Evolutionary conservation across 2,329 filamentous ascomycete species (phyloP).

Genomic region (Aureobasidium lini): DNA sequence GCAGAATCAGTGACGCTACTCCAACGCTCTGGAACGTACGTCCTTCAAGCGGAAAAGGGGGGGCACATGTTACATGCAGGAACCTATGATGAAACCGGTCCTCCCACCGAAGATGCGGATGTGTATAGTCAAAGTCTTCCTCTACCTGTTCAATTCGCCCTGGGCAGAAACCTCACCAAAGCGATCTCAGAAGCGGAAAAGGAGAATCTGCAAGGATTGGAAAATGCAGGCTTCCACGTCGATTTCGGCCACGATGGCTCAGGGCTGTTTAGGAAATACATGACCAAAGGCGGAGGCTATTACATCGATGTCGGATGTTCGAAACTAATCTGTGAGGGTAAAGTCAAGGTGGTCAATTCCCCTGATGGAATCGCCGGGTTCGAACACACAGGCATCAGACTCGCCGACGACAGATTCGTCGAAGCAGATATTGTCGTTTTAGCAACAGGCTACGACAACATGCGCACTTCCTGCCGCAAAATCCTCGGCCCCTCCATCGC

Average conservation of each 20-base stretch:
- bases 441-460: conserved; percentile 55
- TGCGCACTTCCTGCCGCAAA: conserved; percentile 54
- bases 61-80: conserved; percentile 44
- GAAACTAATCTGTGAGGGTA: conserved; percentile 54
- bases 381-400: conserved; percentile 33
- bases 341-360: conserved; percentile 51
- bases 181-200: conserved; percentile 25
- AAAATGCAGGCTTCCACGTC: conserved; percentile 52
- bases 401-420: conserved; percentile 48
- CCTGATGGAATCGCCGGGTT: conserved; percentile 47
- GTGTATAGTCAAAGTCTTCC: conserved; percentile 52
- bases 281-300: conserved; percentile 59
- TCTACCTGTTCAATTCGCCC: conserved; percentile 51
- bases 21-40: conserved; percentile 58
- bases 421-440: conserved; percentile 56
- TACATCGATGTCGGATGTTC: conserved; percentile 63
- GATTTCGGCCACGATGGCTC: conserved; percentile 51
- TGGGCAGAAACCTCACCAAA: conserved; percentile 43
- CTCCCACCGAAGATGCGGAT: conserved; percentile 60
- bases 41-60: conserved; percentile 50
- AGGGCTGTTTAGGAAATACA: conserved; percentile 56
- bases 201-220: conserved; percentile 40
- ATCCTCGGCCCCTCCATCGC: conserved; percentile 57
- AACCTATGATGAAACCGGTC: conserved; percentile 42
- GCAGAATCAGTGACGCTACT: conserved; percentile 59